These are phyloP conservation scores for Claviceps monticola DNA, from an alignment of 2,329 filamentous ascomycete species.

Conservation along the genomic window DNA sequence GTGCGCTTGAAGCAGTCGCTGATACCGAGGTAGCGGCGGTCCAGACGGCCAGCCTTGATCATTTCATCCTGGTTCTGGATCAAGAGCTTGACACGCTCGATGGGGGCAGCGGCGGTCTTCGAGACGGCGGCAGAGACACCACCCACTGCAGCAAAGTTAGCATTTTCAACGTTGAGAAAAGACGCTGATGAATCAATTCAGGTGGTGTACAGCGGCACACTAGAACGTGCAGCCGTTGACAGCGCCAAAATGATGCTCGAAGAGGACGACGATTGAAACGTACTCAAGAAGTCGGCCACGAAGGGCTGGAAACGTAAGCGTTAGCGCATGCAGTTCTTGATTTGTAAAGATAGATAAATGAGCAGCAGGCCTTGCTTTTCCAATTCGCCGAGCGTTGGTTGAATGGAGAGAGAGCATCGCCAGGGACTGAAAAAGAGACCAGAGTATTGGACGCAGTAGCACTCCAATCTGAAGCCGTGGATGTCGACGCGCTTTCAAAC, in stretches of 20 bases:
- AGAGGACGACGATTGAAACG: constrained; percentile 28
- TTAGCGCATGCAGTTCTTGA: constrained; percentile 18
- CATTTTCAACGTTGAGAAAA: background rate
- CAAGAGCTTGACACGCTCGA: constrained; percentile 99
- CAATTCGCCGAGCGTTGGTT: background rate
- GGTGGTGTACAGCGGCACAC: background rate
- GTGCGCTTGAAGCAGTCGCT: constrained; percentile 91
- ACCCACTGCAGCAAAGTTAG: constrained; percentile 56
- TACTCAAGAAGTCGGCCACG: constrained; percentile 98
- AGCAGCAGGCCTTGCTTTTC: constrained; percentile 7
- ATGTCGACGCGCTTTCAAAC: background rate
- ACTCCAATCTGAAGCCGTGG: background rate
- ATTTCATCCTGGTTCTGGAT: constrained; percentile 99
- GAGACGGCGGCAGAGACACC: constrained; percentile 99
- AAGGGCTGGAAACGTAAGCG: constrained; percentile 52
- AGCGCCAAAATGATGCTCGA: background rate
- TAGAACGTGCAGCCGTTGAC: constrained; percentile 1
- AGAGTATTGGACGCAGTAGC: background rate
- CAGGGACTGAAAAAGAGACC: background rate
- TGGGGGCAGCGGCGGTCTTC: constrained; percentile 98
- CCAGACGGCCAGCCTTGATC: constrained; percentile 95
- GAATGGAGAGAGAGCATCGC: background rate
- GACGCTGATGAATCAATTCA: constrained; percentile 2
- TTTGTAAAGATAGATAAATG: background rate
- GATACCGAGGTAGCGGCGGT: constrained; percentile 93